Evolutionary conservation across 108 stramenopile genomes (phyloP), one percentile per base, ranked within the genome.

Genomic region (Mayamaea pseudoterrestris): DNA sequence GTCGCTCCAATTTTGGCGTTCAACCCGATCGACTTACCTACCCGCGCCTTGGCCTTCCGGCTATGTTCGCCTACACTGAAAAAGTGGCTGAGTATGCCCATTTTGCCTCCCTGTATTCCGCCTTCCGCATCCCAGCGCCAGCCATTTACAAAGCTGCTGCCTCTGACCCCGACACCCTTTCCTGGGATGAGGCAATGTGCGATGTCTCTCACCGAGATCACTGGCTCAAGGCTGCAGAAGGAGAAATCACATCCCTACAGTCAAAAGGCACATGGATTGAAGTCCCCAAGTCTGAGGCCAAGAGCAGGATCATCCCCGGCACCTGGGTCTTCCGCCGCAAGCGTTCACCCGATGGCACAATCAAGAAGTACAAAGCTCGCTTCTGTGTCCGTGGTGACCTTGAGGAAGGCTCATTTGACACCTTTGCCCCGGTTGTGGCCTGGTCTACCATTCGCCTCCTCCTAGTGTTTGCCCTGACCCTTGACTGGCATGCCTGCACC

Each of bases 321-420:
- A 56, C 43, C 0, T 68, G 72, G 66, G 55, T 53, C 0, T 65
- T 68, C 34, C 47, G 42, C 9, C 16, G 58, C 29, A 76, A 76
- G 37, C 52, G 70, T 3, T 47, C 29, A 25, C 75, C 69, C 0
- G 56, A 70, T 55, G 67, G 75, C 5, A 16, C 24, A 7, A 34
- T 63, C 16, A 57, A 68, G 24, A 71, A 71, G 30, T 71, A 55
- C 46, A 76, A 76, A 44, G 69, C 61, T 9, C 0, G 63, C 0
- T 53, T 61, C 9, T 63, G 56, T 26, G 53, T 55, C 25, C 25
- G 65, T 22, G 65, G 68, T 3, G 68, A 70, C 31, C 29, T 44
- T 2, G 44, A 44, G 26, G n/a, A 41, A 25, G 23, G 26, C 22
- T 2, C 8, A 16, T 21, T 21, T 9, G 53, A 68, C 13, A 68